Evolutionary conservation across 1,284 basidiomycete genomes (phyloP), one percentile per base, ranked within the genome.

Genomic region (Ceratobasidium papillatum): DNA sequence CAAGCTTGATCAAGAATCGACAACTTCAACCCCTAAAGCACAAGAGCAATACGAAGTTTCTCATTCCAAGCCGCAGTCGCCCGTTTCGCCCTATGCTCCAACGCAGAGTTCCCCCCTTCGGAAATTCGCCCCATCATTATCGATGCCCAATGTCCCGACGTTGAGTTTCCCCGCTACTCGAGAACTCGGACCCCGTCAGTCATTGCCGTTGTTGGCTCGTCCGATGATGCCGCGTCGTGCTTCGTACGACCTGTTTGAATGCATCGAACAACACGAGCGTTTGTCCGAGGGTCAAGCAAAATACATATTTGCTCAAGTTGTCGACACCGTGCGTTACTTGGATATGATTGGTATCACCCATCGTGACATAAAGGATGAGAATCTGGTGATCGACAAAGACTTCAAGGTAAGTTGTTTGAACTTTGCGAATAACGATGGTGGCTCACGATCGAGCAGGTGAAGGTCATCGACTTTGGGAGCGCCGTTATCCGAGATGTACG

Each of bases 291-390:
- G 85, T 62, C 89, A 92, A 79, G 92, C 94, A 5, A 88, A 90
- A 64, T 91, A 91, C 82, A 90, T 97, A 76, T 95, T 97, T 81
- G 86, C 87, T 27, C 95, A 98, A 83, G 89, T 97, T 63, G 93
- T 95, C 74, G 92, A 95, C 75, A 94, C 91, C 27, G 92, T 96
- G 22, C 83, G 88, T 78, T 93, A 95, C 80, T 86, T 98, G 41
- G 88, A 94, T 75, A 83, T 82, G 45, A 87, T 87, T 64, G 94
- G 95, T 4, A 91, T 97, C 76, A 89, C 89, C 27, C 95, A 98
- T 81, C 91, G 95, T 65, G 95, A 98, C 80, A 92, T 98, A 83
- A 98, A 98, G 81, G 95, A 97, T 80, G 95, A 98, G 82, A 98
- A 98, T 79, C 83, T 96, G 64, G 91, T 96, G 73, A 90, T 97